Conservation (phyloP, 2,329 filamentous ascomycete species). For the Neonectria faginata region DNA sequence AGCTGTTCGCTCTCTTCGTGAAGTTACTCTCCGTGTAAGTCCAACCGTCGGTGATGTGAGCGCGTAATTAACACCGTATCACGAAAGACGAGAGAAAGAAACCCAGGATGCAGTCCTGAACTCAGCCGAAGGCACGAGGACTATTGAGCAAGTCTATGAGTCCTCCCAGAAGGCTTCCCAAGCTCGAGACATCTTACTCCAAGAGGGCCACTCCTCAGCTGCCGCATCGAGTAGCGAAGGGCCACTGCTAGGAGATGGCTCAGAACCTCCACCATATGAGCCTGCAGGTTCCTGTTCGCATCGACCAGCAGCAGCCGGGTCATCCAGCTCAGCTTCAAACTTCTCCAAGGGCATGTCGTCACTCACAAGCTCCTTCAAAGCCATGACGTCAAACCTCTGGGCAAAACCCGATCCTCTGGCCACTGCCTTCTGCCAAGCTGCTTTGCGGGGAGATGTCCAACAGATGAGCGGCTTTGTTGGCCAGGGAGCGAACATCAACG, state of each 20-base stretch:
- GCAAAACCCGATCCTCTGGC: slow-evolving; percentile 54
- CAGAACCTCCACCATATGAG: slow-evolving; percentile 45
- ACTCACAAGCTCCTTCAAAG: slow-evolving; percentile 51
- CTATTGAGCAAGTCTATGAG: slow-evolving; percentile 37
- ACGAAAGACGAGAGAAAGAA: slow-evolving; percentile 32
- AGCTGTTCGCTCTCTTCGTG: slow-evolving; percentile 42
- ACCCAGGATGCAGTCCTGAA: slow-evolving; percentile 44
- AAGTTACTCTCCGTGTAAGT: slow-evolving; percentile 44
- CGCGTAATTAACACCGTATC: background rate
- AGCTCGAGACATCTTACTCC: slow-evolving; percentile 35
- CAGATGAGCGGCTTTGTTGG: slow-evolving; percentile 50
- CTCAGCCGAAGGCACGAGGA: slow-evolving; percentile 29
- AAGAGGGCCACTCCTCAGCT: slow-evolving; percentile 2
- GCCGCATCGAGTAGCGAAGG: slow-evolving; percentile 35
- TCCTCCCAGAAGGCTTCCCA: slow-evolving; percentile 35
- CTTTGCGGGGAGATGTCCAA: slow-evolving; percentile 48
- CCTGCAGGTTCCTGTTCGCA: slow-evolving; percentile 30
- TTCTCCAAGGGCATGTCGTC: slow-evolving; percentile 45
- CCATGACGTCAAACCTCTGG: slow-evolving; percentile 48
- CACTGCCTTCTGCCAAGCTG: slow-evolving; percentile 52
- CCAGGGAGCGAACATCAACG: slow-evolving; percentile 53
- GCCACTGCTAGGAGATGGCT: slow-evolving; percentile 14
- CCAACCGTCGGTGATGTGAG: background rate
- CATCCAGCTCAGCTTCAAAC: slow-evolving; percentile 24
- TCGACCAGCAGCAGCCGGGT: slow-evolving; percentile 7